Conservation (phyloP, 2,329 filamentous ascomycete genomes). For the Microsporum ferrugineum region DNA sequence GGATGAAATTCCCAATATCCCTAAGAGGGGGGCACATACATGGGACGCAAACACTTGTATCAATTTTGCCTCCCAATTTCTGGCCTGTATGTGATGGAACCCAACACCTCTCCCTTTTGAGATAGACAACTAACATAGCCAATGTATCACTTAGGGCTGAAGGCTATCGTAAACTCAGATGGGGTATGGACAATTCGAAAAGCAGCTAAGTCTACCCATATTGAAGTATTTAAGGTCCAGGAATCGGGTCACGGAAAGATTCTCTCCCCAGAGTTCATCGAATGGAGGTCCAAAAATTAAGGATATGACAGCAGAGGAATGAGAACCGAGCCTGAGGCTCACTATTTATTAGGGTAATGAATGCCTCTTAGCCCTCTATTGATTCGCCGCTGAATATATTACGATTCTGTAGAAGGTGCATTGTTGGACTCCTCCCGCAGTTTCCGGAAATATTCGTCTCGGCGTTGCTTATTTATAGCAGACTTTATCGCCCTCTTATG, state of each 20-base stretch:
- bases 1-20: slow-evolving; percentile 61
- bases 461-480: slow-evolving; percentile 21
- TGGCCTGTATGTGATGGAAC: slow-evolving; percentile 54
- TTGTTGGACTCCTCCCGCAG: slow-evolving; percentile 13
- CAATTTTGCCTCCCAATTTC: slow-evolving; percentile 68
- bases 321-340: neutral
- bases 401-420: neutral
- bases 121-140: slow-evolving; percentile 12
- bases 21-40: slow-evolving; percentile 54
- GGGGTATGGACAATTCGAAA: slow-evolving; percentile 75
- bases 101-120: slow-evolving; percentile 8
- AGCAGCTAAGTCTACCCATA: slow-evolving; percentile 47
- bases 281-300: slow-evolving; percentile 45
- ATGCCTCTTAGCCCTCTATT: neutral
- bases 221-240: slow-evolving; percentile 64
- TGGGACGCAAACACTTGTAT: slow-evolving; percentile 95
- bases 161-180: slow-evolving; percentile 49
- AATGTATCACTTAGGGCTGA: slow-evolving; percentile 41
- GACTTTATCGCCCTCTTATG: slow-evolving; percentile 45
- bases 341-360: neutral
- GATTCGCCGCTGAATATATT: neutral
- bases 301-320: neutral
- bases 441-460: slow-evolving; percentile 24
- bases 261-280: slow-evolving; percentile 63
- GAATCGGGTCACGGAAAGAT: slow-evolving; percentile 66